Evolutionary conservation across 768 basidiomycete genomes (phyloP).

Genomic region (Rhizopogon salebrosus): DNA sequence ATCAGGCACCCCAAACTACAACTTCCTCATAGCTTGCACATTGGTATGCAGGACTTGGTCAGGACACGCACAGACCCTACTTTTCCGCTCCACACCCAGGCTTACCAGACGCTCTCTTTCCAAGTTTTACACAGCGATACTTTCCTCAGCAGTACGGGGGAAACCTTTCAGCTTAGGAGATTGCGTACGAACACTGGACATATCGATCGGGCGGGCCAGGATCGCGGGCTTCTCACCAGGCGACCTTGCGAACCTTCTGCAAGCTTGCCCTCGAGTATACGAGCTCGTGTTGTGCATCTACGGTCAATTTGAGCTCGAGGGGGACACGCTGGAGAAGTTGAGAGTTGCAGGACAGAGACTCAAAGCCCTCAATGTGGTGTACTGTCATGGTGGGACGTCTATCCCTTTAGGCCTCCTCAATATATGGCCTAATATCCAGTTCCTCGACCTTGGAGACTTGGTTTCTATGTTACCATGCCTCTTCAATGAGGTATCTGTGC

Average conservation of each 20-base stretch:
- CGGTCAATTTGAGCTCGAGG: conserved; percentile 12
- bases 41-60: conserved; percentile 25
- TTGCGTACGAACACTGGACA: neutral
- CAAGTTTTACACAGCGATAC: conserved; percentile 14
- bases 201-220: neutral
- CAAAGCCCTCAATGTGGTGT: conserved; percentile 27
- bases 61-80: conserved; percentile 21
- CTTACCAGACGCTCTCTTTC: conserved; percentile 1
- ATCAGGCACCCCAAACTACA: conserved; percentile 12
- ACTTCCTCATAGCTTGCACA: conserved; percentile 16
- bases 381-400: conserved; percentile 37
- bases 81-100: conserved; percentile 19
- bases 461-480: too few species aligned
- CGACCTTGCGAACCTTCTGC: conserved; percentile 3
- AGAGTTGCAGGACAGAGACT: neutral
- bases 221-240: conserved; percentile 1
- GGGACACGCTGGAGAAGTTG: conserved; percentile 12
- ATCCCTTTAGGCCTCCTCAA: conserved; percentile 37
- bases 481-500: too few species aligned
- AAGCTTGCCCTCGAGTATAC: conserved; percentile 19
- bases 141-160: conserved; percentile 11
- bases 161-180: conserved; percentile 3
- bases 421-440: conserved; percentile 32
- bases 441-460: conserved; percentile 35
- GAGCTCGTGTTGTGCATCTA: conserved; percentile 16